Evolutionary conservation across 768 basidiomycete genomes (phyloP), one percentile per base, ranked within the genome.

Genomic region (Dacryopinax primogenitus): DNA sequence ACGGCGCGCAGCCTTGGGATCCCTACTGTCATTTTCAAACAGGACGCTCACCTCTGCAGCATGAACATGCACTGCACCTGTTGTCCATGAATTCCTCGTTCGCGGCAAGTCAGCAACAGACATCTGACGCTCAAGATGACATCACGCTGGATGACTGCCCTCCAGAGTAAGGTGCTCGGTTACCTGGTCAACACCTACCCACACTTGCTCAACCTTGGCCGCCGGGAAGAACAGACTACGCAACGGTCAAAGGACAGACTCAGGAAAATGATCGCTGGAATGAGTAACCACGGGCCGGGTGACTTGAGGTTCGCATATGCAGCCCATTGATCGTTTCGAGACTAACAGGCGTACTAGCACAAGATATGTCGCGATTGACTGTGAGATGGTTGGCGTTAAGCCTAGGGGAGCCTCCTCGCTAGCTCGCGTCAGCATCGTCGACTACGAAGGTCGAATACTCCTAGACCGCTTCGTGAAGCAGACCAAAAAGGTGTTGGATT

Each of bases 301-400:
- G 41, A 44, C 3, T 4, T 44, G 41, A 44, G 41, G 41, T 44
- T 18, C 18, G 41, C 18, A 18, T 44, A 44, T 18, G 41, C 41
- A 44, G 7, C 18, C 7, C 23, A 6, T 3, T 44, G 41, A 15
- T 18, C 41, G 23, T 44, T 18, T 23, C 16, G 3, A 6, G 16
- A 23, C 4, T 44, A 6, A 44, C 41, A 7, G 6, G 23, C 3
- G 41, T 18, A 18, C 16, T 44, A 44, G 41, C 41, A 18, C 41
- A 61, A 86, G 82, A 71, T 88, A 88, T 68, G 76, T 96, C 45
- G 85, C 92, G 0, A 77, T 99, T 33, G 95, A 99, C 75, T 98
- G 95, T 70, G 95, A 98, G 75, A 96, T 98, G 92, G 94, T 98
- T 12, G 93, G 93, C 2, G 82, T 95, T 21, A 92, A 92, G 0